These are phyloP conservation scores for Thielaviopsis euricoi DNA, from an alignment of 2,329 filamentous ascomycete species.

Conservation along the genomic window DNA sequence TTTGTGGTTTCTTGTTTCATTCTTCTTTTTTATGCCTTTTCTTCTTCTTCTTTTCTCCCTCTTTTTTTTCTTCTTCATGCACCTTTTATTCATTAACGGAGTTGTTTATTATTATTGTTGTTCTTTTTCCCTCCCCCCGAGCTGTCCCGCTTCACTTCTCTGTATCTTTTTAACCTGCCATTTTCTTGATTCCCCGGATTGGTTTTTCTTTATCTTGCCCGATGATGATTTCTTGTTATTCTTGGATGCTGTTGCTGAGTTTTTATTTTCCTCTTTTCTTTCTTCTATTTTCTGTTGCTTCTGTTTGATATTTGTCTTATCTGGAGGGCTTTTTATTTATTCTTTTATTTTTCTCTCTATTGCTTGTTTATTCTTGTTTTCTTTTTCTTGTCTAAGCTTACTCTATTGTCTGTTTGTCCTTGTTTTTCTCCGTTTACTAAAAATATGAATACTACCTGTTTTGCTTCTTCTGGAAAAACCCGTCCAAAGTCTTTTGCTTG, in stretches of 20 bases:
- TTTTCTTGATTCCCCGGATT: constrained; percentile 1
- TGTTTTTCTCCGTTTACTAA: neutral
- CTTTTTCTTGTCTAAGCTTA: neutral
- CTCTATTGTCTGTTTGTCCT: neutral
- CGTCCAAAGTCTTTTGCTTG: constrained; percentile 57
- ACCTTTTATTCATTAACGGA: constrained; percentile 3
- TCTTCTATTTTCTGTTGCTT: neutral
- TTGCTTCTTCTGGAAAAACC: constrained; percentile 50
- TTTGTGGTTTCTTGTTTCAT: neutral
- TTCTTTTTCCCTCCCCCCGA: constrained; percentile 14
- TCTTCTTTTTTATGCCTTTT: neutral
- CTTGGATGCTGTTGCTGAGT: neutral
- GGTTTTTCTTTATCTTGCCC: constrained; percentile 4
- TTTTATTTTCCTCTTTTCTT: constrained; percentile 1
- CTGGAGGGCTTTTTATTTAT: too few relatives aligned
- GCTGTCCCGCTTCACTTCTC: constrained; percentile 10
- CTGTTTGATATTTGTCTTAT: too few relatives aligned
- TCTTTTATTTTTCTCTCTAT: neutral
- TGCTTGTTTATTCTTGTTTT: too few relatives aligned
- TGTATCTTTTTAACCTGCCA: constrained; percentile 9
- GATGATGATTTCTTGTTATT: constrained; percentile 4
- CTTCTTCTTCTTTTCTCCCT: neutral
- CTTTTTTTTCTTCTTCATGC: neutral
- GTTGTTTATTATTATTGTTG: constrained; percentile 14
- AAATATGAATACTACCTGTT: neutral